phyloP scores from a whole-genome alignment of 73 alveolate genomes.

The Halteria grandinella region DNA sequence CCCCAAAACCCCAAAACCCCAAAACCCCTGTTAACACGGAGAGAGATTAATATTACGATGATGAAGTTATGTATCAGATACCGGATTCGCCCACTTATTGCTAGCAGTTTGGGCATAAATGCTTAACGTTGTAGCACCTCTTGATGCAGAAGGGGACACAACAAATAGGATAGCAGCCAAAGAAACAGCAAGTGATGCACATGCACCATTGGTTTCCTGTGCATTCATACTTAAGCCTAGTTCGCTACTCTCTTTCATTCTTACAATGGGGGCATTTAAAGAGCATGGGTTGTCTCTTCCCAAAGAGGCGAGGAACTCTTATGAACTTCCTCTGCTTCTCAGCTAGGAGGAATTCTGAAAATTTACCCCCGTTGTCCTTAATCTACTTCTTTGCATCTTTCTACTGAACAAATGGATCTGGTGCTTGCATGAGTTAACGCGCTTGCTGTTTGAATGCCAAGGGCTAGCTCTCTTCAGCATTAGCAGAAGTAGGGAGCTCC shows the following conservation, averaged over 20 bases:
- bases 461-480: too few species aligned
- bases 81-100: slow-evolving; percentile 44
- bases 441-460: too few species aligned
- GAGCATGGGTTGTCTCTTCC: slow-evolving; percentile 16
- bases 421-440: too few species aligned
- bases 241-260: slow-evolving; percentile 23
- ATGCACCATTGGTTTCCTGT: slow-evolving; percentile 56
- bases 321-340: slow-evolving; percentile 41
- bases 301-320: slow-evolving; percentile 39
- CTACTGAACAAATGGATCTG: too few species aligned
- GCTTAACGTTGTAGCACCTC: slow-evolving; percentile 47
- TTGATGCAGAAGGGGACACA: slow-evolving; percentile 57
- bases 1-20: too few species aligned
- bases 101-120: slow-evolving; percentile 32
- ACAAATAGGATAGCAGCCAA: slow-evolving; percentile 49
- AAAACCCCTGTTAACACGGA: too few species aligned
- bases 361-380: background rate
- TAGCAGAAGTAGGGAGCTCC: too few species aligned
- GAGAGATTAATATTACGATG: too few species aligned
- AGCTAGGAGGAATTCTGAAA: slow-evolving; percentile 46
- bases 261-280: slow-evolving; percentile 46
- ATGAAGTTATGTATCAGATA: slow-evolving; percentile 4
- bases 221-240: slow-evolving; percentile 45
- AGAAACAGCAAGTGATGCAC: slow-evolving; percentile 38
- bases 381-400: too few species aligned